phyloP scores from a whole-genome alignment of 306 rosid species.

The Sesbania bispinosa region DNA sequence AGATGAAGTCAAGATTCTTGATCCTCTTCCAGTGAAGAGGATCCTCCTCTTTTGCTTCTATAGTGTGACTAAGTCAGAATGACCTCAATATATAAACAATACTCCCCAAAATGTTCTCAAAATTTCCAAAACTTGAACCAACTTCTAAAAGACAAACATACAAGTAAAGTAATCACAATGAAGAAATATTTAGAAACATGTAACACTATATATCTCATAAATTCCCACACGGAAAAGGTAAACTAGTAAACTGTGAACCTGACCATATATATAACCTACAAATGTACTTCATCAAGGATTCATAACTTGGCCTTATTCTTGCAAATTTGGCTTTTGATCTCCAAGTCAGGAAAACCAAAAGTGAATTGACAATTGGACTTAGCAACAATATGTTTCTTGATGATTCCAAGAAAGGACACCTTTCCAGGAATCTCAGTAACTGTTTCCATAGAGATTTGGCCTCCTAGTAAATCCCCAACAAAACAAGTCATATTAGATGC shows the following conservation, averaged over 20 bases:
- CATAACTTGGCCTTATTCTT: conserved; percentile 49
- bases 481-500: conserved; percentile 30
- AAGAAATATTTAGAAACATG: neutral
- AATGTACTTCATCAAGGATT: neutral
- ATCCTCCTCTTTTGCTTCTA: neutral
- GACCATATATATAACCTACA: neutral
- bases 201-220: neutral
- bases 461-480: conserved; percentile 38
- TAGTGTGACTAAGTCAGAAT: neutral
- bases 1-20: neutral
- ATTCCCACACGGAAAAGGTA: neutral
- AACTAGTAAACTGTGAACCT: neutral
- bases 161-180: neutral
- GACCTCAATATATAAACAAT: neutral
- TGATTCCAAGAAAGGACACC: conserved; percentile 48
- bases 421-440: conserved; percentile 50
- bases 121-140: conserved; percentile 14
- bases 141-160: neutral
- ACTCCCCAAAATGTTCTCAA: conserved; percentile 4
- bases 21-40: neutral
- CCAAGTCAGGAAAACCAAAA: conserved; percentile 31
- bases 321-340: conserved; percentile 50
- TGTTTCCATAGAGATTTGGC: conserved; percentile 36
- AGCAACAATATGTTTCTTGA: conserved; percentile 51
- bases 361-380: conserved; percentile 45